These are phyloP conservation scores for Paecilomyces fulvus DNA, from an alignment of 2,329 filamentous ascomycete genomes.

Conservation along the genomic window DNA sequence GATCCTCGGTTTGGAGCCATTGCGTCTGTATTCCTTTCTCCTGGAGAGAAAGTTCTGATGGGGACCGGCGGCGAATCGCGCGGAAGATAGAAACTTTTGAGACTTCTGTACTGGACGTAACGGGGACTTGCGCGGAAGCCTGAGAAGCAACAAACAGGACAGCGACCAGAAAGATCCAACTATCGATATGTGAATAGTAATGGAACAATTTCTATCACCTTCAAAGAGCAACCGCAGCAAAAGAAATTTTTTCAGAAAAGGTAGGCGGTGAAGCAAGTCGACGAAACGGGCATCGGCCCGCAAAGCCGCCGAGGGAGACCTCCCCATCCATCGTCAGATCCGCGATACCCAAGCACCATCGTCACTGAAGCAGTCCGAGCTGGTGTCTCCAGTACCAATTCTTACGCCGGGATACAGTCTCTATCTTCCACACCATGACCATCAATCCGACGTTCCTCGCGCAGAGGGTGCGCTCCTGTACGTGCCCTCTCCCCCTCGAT, in stretches of 20 bases:
- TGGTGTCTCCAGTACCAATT: background rate
- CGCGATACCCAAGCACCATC: background rate
- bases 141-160: background rate
- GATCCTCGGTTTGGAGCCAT: conserved; percentile 32
- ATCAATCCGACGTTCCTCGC: conserved; percentile 92
- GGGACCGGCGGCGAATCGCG: background rate
- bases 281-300: background rate
- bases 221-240: background rate
- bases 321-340: conserved; percentile 1
- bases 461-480: conserved; percentile 69
- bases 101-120: background rate
- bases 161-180: background rate
- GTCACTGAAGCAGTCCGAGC: background rate
- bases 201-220: background rate
- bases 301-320: background rate
- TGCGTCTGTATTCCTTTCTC: background rate
- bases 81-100: background rate
- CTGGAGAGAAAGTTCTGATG: background rate
- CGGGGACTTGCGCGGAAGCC: background rate
- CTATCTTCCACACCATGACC: conserved; percentile 53
- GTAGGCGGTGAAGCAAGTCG: conserved; percentile 26
- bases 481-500: conserved; percentile 26
- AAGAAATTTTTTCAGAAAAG: conserved; percentile 29
- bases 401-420: background rate
- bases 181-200: background rate